phyloP scores from a whole-genome alignment of 169 alveolate species.

The Plasmodium vivax region DNA sequence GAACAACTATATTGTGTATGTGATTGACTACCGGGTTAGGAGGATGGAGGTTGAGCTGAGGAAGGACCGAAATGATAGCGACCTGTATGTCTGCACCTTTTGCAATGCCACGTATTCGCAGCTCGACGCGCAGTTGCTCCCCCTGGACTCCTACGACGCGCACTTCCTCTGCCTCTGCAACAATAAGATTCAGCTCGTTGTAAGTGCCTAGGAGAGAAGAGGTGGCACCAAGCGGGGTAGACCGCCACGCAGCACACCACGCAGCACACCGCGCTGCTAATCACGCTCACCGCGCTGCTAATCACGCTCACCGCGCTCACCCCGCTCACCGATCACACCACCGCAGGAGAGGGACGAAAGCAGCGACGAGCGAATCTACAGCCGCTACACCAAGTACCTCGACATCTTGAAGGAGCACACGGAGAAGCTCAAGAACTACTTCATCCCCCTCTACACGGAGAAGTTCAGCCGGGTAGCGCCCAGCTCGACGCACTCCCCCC shows the following conservation, averaged over 20 bases:
- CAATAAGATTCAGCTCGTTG: conserved; percentile 80
- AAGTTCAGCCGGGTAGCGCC: conserved; percentile 4
- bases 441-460: conserved; percentile 53
- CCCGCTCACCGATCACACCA: not conserved
- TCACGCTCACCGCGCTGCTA: too few relatives aligned
- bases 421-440: conserved; percentile 50
- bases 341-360: conserved; percentile 44
- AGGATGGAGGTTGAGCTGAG: conserved; percentile 79
- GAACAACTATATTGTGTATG: conserved; percentile 78
- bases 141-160: conserved; percentile 82
- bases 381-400: conserved; percentile 30
- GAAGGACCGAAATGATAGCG: conserved; percentile 77
- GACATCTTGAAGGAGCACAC: conserved; percentile 50
- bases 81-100: conserved; percentile 76
- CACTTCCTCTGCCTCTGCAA: conserved; percentile 84
- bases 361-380: conserved; percentile 34
- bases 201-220: conserved; percentile 19
- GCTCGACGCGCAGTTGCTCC: conserved; percentile 81
- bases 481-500: conserved; percentile 4
- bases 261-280: not conserved
- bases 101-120: conserved; percentile 80
- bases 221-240: too few relatives aligned
- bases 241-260: too few relatives aligned
- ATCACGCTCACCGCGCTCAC: too few relatives aligned
- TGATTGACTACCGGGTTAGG: conserved; percentile 77